Conservation (phyloP, 176 grass and related monocot genomes). For the Oryza glumipatula region DNA sequence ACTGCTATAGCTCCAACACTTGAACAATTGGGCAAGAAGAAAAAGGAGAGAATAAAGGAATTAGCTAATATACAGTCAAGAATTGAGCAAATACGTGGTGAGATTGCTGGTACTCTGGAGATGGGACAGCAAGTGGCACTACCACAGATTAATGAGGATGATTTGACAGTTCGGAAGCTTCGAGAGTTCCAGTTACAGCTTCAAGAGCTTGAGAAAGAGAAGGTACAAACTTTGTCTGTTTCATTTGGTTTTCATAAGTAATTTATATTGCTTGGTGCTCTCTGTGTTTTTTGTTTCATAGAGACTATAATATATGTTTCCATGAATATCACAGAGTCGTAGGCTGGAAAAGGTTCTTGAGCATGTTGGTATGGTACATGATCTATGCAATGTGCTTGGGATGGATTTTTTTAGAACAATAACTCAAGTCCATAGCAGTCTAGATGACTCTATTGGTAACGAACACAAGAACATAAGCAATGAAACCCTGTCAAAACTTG, state of each 20-base stretch:
- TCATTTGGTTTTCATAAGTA: constrained; percentile 18
- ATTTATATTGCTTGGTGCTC: neutral
- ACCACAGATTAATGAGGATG: constrained; percentile 70
- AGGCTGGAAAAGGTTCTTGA: constrained; percentile 60
- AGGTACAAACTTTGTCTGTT: constrained; percentile 49
- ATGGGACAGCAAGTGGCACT: constrained; percentile 49
- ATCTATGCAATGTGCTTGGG: constrained; percentile 59
- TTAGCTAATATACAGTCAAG: constrained; percentile 57
- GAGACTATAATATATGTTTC: neutral
- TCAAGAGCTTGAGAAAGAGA: constrained; percentile 82
- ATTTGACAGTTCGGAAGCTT: constrained; percentile 69
- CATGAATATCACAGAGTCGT: constrained; percentile 50
- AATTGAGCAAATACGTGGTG: constrained; percentile 63
- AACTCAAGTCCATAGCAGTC: constrained; percentile 58
- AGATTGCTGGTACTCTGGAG: constrained; percentile 61
- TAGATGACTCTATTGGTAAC: constrained; percentile 63
- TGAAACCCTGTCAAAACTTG: constrained; percentile 74
- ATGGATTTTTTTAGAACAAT: constrained; percentile 57
- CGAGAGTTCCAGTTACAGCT: constrained; percentile 64
- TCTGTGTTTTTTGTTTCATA: neutral
- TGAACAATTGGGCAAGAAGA: constrained; percentile 66
- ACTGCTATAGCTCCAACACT: constrained; percentile 67
- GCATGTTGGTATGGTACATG: constrained; percentile 52
- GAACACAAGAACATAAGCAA: constrained; percentile 70
- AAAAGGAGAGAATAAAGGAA: constrained; percentile 62